These are phyloP conservation scores for Cadophora sp. DNA, from an alignment of 2,329 filamentous ascomycete genomes.

Conservation along the genomic window DNA sequence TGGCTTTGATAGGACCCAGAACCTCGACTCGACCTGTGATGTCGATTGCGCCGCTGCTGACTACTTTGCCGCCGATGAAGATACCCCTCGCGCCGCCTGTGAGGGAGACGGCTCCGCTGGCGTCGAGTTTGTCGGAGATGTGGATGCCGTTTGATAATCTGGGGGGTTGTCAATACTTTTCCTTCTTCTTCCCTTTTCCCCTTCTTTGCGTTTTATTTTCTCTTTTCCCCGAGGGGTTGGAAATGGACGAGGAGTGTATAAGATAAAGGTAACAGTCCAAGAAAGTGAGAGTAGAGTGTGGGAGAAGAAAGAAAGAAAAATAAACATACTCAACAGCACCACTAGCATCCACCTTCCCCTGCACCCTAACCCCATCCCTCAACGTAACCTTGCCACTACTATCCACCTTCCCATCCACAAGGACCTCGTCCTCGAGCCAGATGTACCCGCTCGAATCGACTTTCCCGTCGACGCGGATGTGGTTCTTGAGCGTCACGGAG, in stretches of 20 bases:
- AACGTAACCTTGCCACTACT: constrained; percentile 25
- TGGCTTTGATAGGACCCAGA: constrained; percentile 27
- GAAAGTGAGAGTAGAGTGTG: too few relatives aligned
- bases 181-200: too few relatives aligned
- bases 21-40: constrained; percentile 32
- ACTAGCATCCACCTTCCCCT: constrained; percentile 32
- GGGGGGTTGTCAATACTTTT: too few relatives aligned
- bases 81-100: constrained; percentile 27
- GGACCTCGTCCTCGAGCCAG: constrained; percentile 25
- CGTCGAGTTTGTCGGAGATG: constrained; percentile 26
- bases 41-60: constrained; percentile 23
- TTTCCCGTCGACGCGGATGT: constrained; percentile 35
- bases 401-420: constrained; percentile 31
- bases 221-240: too few relatives aligned
- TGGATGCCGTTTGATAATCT: constrained; percentile 22
- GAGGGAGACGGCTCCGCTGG: constrained; percentile 28
- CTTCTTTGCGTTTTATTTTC: too few relatives aligned
- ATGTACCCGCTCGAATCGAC: constrained; percentile 25
- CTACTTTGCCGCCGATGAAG: constrained; percentile 28
- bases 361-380: constrained; percentile 26
- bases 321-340: constrained; percentile 17
- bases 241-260: too few relatives aligned
- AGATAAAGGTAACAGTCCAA: too few relatives aligned
- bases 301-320: too few relatives aligned
- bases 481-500: constrained; percentile 27